A percentile compares a stretch with the other conserved stretches of the same genome.
Conservation (phyloP, 1,284 basidiomycete species). For the Moesziomyces globuligerus region DNA sequence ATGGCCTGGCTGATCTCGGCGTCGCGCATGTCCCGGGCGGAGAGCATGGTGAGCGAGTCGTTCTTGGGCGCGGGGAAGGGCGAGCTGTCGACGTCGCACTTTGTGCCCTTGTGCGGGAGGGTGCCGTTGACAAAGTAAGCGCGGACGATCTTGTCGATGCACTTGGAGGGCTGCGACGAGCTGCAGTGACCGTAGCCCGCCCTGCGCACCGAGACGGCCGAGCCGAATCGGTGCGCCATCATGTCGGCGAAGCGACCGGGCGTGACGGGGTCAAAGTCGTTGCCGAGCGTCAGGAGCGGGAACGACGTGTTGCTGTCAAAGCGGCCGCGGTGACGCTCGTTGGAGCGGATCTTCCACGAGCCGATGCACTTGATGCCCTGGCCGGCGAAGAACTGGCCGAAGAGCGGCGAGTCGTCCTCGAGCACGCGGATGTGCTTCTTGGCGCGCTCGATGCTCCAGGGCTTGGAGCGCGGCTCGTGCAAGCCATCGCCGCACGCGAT, state of each 20-base stretch:
- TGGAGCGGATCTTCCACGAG: slow-evolving; percentile 42
- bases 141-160: slow-evolving; percentile 43
- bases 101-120: slow-evolving; percentile 40
- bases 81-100: slow-evolving; percentile 36
- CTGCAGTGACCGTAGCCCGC: slow-evolving; percentile 54
- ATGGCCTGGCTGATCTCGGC: slow-evolving; percentile 24
- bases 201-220: slow-evolving; percentile 36
- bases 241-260: slow-evolving; percentile 39
- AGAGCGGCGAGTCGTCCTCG: slow-evolving; percentile 37
- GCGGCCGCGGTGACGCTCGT: slow-evolving; percentile 44
- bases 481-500: slow-evolving; percentile 48
- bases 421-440: slow-evolving; percentile 26
- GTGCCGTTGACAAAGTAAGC: slow-evolving; percentile 53
- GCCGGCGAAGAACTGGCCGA: slow-evolving; percentile 41
- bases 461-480: slow-evolving; percentile 8
- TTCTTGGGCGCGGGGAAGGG: slow-evolving; percentile 37
- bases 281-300: slow-evolving; percentile 49
- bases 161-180: slow-evolving; percentile 40
- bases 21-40: slow-evolving; percentile 17
- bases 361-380: slow-evolving; percentile 30
- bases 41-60: slow-evolving; percentile 9
- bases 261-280: slow-evolving; percentile 56
- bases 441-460: slow-evolving; percentile 31
- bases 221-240: slow-evolving; percentile 43
- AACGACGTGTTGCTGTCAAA: slow-evolving; percentile 46